These are phyloP conservation scores for Blepharisma stoltei DNA, from an alignment of 73 alveolate genomes.

Conservation along the genomic window DNA sequence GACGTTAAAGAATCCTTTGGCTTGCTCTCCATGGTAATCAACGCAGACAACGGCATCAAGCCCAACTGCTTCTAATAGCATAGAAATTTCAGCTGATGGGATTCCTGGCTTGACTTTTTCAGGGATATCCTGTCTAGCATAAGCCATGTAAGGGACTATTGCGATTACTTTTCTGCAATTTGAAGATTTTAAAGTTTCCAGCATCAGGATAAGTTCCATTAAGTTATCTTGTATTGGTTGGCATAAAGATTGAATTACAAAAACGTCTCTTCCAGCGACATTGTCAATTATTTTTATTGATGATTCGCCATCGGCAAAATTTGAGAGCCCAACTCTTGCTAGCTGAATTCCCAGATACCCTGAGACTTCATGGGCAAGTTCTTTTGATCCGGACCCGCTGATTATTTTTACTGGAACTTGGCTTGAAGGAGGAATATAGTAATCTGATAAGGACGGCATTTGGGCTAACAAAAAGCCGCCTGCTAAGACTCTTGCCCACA, in stretches of 20 bases:
- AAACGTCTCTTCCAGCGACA: constrained; percentile 1
- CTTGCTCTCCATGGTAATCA: constrained; percentile 3
- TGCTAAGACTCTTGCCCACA: too few species aligned
- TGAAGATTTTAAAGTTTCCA: not conserved
- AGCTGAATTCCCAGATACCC: constrained; percentile 9
- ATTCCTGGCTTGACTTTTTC: not conserved
- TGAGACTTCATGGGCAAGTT: constrained; percentile 20
- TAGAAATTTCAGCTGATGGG: constrained; percentile 12
- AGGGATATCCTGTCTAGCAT: not conserved
- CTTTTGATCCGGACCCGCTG: not conserved
- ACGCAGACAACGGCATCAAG: not conserved
- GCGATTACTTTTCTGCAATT: not conserved
- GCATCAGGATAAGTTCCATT: not conserved
- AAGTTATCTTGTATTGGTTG: not conserved
- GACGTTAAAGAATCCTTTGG: not conserved
- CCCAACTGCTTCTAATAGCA: not conserved
- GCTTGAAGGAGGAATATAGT: constrained; percentile 22
- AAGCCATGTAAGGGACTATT: constrained; percentile 25
- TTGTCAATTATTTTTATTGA: not conserved
- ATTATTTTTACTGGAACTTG: not conserved
- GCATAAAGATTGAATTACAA: constrained; percentile 1
- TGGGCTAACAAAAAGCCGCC: too few species aligned
- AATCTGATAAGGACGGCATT: too few species aligned
- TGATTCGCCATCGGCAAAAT: constrained; percentile 16
- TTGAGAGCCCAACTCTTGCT: constrained; percentile 3